These are phyloP conservation scores for Blechomonas ayalai DNA, from an alignment of 208 protist species.

Conservation along the genomic window DNA sequence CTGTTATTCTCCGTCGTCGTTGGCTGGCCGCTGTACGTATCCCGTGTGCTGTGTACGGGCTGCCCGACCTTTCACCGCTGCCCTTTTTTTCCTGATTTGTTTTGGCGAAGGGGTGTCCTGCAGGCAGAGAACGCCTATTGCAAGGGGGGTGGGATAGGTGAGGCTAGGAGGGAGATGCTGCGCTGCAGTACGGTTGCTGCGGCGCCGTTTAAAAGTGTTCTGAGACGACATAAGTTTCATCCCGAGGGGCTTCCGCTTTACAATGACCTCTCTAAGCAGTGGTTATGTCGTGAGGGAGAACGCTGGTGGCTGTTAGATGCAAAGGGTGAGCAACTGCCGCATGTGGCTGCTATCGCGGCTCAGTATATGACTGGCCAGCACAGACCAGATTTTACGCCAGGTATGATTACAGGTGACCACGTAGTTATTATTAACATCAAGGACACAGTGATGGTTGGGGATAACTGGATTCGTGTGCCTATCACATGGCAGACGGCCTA, in stretches of 20 bases:
- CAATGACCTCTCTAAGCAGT: slow-evolving; percentile 89
- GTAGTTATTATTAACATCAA: slow-evolving; percentile 90
- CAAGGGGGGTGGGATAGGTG: neutral
- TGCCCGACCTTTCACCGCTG: too few species aligned
- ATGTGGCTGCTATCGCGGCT: slow-evolving; percentile 67
- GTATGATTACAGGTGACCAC: slow-evolving; percentile 87
- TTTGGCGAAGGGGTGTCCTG: neutral
- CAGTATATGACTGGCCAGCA: slow-evolving; percentile 90
- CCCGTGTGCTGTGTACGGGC: too few species aligned
- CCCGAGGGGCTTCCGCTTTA: slow-evolving; percentile 84
- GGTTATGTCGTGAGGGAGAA: slow-evolving; percentile 83
- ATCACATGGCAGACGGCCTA: slow-evolving; percentile 91
- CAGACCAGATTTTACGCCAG: slow-evolving; percentile 83
- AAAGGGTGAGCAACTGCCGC: slow-evolving; percentile 79
- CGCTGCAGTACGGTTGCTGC: slow-evolving; percentile 13
- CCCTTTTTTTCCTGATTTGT: neutral
- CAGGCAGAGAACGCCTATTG: neutral
- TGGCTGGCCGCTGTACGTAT: too few species aligned
- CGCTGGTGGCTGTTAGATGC: slow-evolving; percentile 89
- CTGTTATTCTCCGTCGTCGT: too few species aligned
- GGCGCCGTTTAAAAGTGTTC: slow-evolving; percentile 85
- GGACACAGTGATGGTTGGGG: slow-evolving; percentile 86
- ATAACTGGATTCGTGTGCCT: slow-evolving; percentile 84
- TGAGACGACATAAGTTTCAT: slow-evolving; percentile 85
- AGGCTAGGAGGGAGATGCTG: slow-evolving; percentile 29